Conservation (phyloP, 1,139 yeast species). For the Geotrichum aggregatum region DNA sequence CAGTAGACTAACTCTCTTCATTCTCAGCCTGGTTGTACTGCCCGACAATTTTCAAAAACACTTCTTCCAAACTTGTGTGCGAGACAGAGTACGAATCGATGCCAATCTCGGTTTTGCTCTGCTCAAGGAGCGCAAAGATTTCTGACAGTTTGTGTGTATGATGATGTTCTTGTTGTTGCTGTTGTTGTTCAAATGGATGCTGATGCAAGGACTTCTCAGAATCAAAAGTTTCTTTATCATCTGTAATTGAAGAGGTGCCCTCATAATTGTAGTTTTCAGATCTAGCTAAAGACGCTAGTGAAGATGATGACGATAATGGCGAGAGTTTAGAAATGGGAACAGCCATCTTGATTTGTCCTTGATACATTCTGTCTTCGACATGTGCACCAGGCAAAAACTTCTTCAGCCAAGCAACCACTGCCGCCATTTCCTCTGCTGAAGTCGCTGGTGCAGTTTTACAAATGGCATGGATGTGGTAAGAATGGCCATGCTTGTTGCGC, state of each 20-base stretch:
- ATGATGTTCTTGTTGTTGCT: no score
- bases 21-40: constrained; percentile 3
- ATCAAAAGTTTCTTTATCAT: not conserved
- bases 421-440: constrained; percentile 29
- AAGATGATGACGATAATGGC: not conserved
- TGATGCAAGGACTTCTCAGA: constrained; percentile 3
- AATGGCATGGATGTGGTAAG: constrained; percentile 35
- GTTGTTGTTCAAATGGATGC: constrained; percentile 2
- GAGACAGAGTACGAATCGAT: constrained; percentile 36
- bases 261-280: no score
- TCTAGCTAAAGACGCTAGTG: no score
- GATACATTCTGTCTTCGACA: constrained; percentile 35
- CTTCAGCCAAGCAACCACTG: constrained; percentile 27
- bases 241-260: constrained; percentile 4
- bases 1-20: not conserved
- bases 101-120: constrained; percentile 28
- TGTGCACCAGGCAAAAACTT: constrained; percentile 28
- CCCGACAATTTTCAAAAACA: constrained; percentile 37
- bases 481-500: constrained; percentile 32
- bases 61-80: constrained; percentile 38
- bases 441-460: constrained; percentile 34
- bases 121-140: constrained; percentile 33
- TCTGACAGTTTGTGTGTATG: constrained; percentile 23
- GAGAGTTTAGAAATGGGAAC: constrained; percentile 25
- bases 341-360: constrained; percentile 37